Evolutionary conservation across 768 basidiomycete genomes (phyloP), one percentile per base, ranked within the genome.

Genomic region (Agaricus blazei): DNA sequence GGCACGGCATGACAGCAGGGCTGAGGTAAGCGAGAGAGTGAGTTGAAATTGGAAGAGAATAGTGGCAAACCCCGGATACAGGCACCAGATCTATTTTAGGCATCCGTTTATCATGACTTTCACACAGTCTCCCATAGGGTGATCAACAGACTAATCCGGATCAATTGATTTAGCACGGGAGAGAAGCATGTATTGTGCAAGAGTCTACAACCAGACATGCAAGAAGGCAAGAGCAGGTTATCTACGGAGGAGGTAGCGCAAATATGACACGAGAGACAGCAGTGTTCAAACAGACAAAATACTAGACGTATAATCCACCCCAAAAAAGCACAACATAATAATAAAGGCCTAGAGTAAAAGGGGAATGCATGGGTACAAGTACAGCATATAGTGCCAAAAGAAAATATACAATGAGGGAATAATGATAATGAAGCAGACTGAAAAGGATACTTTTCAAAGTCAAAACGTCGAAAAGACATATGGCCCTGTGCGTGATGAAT

Each of bases 391-490:
- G 36, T 29, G 47, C 15, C 11, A 37, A 37, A 52, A 42, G 53
- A 58, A 59, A 59, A 49, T 56, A 45, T 54, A 48, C 48, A 62
- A 41, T 55, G 50, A 53, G 29, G 61, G 54, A 44, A 55, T 45
- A 56, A 58, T 24, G 52, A 59, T 52, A 54, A 50, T 3, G 43
- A 31, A 41, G 47, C 41, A 40, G 49, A 24, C 9, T 49, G 45
- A 19, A 49, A 28, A 44, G 45, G 54, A 19, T 62, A 61, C 60
- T 65, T 65, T 63, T 34, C 34, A 34, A 34, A 34, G 1, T 68
- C 57, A 87, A 64, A 88, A 88, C 2, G 87, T 87, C 40, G 87
- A 84, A 53, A 83, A 65, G 38, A 71, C 71, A 56, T 72, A 71
- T n/a, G 81, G 80, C 26, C 74, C 79, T 34, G n/a, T 40, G 9